Evolutionary conservation across 1,284 basidiomycete genomes (phyloP).

Genomic region (Melampsora larici-populina): DNA sequence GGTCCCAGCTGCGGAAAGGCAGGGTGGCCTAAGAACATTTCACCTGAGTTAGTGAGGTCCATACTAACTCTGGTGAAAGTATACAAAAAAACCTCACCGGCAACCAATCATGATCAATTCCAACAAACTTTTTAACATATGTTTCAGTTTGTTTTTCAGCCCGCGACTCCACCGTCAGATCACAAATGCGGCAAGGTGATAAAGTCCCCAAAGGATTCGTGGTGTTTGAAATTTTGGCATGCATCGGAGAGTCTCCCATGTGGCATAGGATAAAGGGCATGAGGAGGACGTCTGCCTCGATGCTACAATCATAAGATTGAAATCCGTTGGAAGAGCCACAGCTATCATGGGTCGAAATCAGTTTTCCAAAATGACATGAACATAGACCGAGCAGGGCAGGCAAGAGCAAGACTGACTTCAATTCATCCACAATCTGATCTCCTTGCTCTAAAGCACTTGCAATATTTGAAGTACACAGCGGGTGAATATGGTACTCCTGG

Average conservation of each 20-base stretch:
- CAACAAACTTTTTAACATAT: neutral
- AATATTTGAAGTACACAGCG: neutral
- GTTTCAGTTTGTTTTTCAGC: too few relatives aligned
- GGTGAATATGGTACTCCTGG: constrained; percentile 7
- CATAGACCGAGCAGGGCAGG: too few relatives aligned
- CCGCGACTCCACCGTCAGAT: too few relatives aligned
- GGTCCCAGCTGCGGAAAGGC: neutral
- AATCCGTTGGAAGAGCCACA: too few relatives aligned
- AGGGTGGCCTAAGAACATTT: neutral
- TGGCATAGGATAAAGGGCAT: neutral
- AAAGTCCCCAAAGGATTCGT: too few relatives aligned
- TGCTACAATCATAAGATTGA: neutral
- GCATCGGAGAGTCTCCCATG: neutral
- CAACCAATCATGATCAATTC: neutral
- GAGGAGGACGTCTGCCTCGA: neutral
- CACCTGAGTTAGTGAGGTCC: too few relatives aligned
- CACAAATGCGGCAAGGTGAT: too few relatives aligned
- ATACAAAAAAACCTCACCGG: neutral
- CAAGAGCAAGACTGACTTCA: constrained; percentile 2
- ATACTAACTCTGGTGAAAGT: too few relatives aligned
- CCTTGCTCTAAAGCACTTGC: too few relatives aligned
- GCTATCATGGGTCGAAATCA: too few relatives aligned
- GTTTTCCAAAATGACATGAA: too few relatives aligned
- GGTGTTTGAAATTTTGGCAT: neutral
- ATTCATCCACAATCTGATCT: neutral